Percentiles rank a stretch among this genome's conserved stretches.
Evolutionary conservation across 768 basidiomycete genomes (phyloP).

Genomic region (Phlegmacium glaucopus): DNA sequence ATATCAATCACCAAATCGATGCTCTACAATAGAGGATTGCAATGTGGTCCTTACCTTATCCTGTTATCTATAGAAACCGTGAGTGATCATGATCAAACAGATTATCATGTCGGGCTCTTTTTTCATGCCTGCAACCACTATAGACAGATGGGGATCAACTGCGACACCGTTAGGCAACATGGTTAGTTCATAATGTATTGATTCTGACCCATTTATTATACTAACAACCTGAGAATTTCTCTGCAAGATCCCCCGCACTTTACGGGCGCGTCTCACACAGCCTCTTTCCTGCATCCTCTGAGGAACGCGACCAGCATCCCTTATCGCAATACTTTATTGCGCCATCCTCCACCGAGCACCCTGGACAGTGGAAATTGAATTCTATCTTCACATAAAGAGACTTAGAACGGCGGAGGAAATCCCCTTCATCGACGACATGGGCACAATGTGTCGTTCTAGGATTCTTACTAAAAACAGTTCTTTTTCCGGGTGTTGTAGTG

Average conservation of each 20-base stretch:
- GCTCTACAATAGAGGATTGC: neutral
- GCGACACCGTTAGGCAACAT: constrained; percentile 5
- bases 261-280: constrained; percentile 13
- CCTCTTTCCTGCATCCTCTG: constrained; percentile 8
- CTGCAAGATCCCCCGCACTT: constrained; percentile 2
- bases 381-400: too few species aligned
- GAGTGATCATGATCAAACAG: constrained; percentile 8
- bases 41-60: neutral
- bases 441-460: too few species aligned
- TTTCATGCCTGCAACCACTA: neutral
- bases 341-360: too few species aligned
- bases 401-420: too few species aligned
- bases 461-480: too few species aligned
- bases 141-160: constrained; percentile 8
- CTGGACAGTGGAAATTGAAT: too few species aligned
- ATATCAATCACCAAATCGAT: neutral
- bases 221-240: constrained; percentile 2
- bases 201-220: too few species aligned
- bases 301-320: too few species aligned
- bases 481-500: too few species aligned
- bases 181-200: neutral
- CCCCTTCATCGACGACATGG: too few species aligned
- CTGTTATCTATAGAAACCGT: constrained; percentile 7
- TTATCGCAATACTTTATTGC: too few species aligned
- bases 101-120: constrained; percentile 6